Base-by-base conservation (phyloP, 805 yeast genomes). In the Yarrowia alimentaria region DNA sequence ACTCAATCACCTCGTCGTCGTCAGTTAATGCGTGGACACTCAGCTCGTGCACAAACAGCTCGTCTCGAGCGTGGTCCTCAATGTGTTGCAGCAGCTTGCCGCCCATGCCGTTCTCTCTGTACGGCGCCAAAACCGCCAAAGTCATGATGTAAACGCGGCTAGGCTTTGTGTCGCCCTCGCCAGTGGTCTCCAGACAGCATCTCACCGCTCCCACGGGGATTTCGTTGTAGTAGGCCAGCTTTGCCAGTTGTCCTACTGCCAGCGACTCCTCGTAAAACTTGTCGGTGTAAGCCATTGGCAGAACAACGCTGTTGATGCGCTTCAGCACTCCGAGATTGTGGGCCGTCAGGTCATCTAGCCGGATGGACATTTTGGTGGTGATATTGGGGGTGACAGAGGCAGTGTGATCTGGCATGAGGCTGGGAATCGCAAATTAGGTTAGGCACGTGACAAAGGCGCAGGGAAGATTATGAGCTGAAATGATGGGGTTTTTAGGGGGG, bases 141-240 rank as follows among this genome's bases (percentile, higher is more conserved):
- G 81, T 71, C 63, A 83, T 85, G 24, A 85, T 74, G 61, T 83
- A 82, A 1, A 83, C 72, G 10, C 76, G 72, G 42, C 75, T 73
- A 6, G 85, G 82, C 20, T 64, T 70, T 5, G 71, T 58, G n/a
- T 68, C 70, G n/a, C n/a, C n/a, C 37, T 72, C 69, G 73, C 72
- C 49, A 75, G 67, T 7, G 72, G 65, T 57, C 70, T 61, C 62
- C 21, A 61, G 48, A 4, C 54, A 45, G 51, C 84, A 82, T 54
- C 81, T 80, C 42, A 88, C 68, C 4, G 80, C 83, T 12, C 93
- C 96, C 4, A 88, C 91, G 6, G 95, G 88, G 5, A 85, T 76
- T 60, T 84, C 95, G 42, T 83, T 76, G 64, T 74, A 83, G 66
- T 72, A 85, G 0, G 83, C 85, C 51, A 80, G 67, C 60, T 81